Conservation (phyloP, 306 rosid species). For the Rosa lucieae region DNA sequence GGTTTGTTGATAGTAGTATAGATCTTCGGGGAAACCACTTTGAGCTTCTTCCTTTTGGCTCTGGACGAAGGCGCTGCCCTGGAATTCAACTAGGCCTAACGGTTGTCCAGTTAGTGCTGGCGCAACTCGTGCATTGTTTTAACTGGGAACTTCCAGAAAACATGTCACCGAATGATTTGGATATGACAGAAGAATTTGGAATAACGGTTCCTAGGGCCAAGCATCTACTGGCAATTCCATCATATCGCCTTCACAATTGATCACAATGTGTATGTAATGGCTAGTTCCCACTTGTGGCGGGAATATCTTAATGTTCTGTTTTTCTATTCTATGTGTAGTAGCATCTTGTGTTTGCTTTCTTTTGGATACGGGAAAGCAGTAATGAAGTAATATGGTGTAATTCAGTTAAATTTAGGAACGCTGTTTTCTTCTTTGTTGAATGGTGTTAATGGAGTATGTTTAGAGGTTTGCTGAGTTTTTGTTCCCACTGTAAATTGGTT, state of each 20-base stretch:
- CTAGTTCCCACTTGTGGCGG: background rate
- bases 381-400: background rate
- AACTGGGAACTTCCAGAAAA: background rate
- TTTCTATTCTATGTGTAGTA: background rate
- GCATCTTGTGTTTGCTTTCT: background rate
- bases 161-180: background rate
- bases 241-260: background rate
- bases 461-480: background rate
- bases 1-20: background rate
- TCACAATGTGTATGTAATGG: background rate
- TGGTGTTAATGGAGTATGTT: background rate
- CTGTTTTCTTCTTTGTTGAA: background rate
- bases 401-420: background rate
- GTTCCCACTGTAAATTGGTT: background rate
- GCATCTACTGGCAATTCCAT: background rate
- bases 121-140: background rate
- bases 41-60: constrained; percentile 1
- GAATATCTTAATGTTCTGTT: background rate
- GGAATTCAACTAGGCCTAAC: background rate
- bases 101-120: background rate
- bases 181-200: background rate
- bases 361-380: background rate
- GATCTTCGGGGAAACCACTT: background rate
- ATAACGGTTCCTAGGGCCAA: background rate
- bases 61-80: background rate